These are phyloP conservation scores for Gamsiella multidivaricata DNA, from an alignment of 192 early-diverging fungal species.

Conservation along the genomic window DNA sequence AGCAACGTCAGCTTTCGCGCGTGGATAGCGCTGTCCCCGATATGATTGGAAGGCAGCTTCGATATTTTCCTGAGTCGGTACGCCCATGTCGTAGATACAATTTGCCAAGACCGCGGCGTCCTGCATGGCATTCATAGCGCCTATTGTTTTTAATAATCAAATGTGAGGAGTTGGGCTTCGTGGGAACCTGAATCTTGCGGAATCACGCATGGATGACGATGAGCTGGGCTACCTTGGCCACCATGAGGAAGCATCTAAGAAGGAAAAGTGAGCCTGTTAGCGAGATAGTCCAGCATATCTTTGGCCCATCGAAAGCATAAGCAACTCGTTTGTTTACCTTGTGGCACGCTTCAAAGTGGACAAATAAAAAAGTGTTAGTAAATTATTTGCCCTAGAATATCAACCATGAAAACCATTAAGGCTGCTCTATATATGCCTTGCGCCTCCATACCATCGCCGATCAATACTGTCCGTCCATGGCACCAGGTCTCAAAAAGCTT, in stretches of 20 bases:
- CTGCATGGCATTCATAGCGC: neutral
- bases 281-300: neutral
- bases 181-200: neutral
- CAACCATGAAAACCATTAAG: neutral
- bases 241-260: no score
- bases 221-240: no score
- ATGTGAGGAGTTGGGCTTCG: no score
- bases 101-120: no score
- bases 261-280: no score
- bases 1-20: neutral
- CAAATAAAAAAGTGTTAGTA: neutral
- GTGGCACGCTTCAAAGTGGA: neutral
- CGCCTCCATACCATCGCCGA: constrained; percentile 16
- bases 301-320: neutral
- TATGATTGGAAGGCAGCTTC: neutral
- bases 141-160: neutral
- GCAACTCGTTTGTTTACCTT: neutral
- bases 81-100: neutral
- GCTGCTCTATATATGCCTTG: no score
- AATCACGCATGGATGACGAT: neutral
- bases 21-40: neutral
- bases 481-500: constrained; percentile 19
- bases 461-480: constrained; percentile 5
- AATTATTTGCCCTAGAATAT: no score
- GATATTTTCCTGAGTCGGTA: neutral